Percentiles rank a stretch among this genome's conserved stretches.
Conservation (phyloP, 164 flowering plant species). For the Dillenia suffruticosa region DNA sequence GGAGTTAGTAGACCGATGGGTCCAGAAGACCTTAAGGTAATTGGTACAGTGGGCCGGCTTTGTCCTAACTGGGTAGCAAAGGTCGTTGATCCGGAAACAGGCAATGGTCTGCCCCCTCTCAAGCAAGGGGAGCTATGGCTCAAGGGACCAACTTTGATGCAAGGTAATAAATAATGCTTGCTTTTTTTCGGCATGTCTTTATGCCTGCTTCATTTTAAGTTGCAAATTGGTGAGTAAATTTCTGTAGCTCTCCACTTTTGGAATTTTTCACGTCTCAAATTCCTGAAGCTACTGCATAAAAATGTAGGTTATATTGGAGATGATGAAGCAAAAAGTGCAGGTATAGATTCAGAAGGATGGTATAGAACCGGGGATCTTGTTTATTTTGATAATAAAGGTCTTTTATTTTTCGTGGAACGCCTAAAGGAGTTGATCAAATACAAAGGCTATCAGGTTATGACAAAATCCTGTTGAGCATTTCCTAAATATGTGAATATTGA, state of each 20-base stretch:
- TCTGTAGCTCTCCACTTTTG: no score
- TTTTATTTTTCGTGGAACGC: conserved; percentile 16
- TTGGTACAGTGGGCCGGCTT: conserved; percentile 15
- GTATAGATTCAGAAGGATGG: conserved; percentile 20
- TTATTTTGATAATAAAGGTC: conserved; percentile 18
- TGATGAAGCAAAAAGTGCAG: conserved; percentile 13
- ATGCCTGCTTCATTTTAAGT: background rate
- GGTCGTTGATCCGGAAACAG: conserved; percentile 19
- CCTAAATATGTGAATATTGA: no score
- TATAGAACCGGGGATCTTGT: conserved; percentile 21
- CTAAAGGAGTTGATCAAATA: conserved; percentile 20
- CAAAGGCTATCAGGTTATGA: conserved; percentile 24
- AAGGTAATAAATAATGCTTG: conserved; percentile 13
- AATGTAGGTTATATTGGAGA: conserved; percentile 18
- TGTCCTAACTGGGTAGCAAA: conserved; percentile 15
- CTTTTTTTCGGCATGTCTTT: background rate
- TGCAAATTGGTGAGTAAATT: no score
- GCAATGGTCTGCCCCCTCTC: conserved; percentile 20
- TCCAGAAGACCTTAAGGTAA: conserved; percentile 7
- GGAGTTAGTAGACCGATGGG: conserved; percentile 15
- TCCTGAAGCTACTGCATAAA: no score
- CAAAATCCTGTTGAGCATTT: no score
- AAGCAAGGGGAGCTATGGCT: conserved; percentile 25
- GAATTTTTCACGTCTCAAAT: no score
- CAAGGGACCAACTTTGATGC: conserved; percentile 28